Percentiles rank a stretch among this genome's conserved stretches.
Conservation (phyloP, 768 basidiomycete genomes). For the Asterophora lycoperdoides region DNA sequence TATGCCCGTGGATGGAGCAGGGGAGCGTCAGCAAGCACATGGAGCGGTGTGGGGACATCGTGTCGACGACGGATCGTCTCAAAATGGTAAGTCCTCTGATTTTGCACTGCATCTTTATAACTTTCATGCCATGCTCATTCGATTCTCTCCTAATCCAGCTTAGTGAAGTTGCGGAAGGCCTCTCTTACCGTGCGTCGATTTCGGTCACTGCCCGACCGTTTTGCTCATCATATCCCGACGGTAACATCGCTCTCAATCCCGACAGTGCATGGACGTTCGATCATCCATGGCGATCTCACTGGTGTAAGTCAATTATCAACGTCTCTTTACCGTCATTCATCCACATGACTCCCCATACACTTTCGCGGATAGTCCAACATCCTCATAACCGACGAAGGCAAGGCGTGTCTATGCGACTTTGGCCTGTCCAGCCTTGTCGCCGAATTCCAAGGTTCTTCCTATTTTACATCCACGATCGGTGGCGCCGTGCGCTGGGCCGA, state of each 20-base stretch:
- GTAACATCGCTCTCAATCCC: too few relatives aligned
- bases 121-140: not conserved
- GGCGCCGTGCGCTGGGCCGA: conserved; percentile 49
- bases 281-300: conserved; percentile 42
- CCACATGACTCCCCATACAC: too few relatives aligned
- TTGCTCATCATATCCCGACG: not conserved
- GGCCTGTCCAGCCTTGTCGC: conserved; percentile 39
- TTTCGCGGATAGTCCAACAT: conserved; percentile 41
- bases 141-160: too few relatives aligned
- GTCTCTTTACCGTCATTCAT: not conserved
- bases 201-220: not conserved
- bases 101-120: not conserved
- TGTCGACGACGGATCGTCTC: conserved; percentile 32
- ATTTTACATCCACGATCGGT: conserved; percentile 33
- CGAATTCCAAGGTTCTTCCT: conserved; percentile 28
- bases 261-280: conserved; percentile 36
- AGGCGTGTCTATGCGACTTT: conserved; percentile 43
- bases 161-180: conserved; percentile 34
- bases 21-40: conserved; percentile 36
- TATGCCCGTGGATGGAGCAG: conserved; percentile 39
- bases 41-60: conserved; percentile 31
- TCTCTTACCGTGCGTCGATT: conserved; percentile 31
- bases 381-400: conserved; percentile 37
- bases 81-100: conserved; percentile 24
- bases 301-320: conserved; percentile 26